Percentiles rank a stretch among this genome's conserved stretches.
These are phyloP conservation scores for Myxozyma sirexii DNA, from an alignment of 805 yeast genomes.

Conservation along the genomic window DNA sequence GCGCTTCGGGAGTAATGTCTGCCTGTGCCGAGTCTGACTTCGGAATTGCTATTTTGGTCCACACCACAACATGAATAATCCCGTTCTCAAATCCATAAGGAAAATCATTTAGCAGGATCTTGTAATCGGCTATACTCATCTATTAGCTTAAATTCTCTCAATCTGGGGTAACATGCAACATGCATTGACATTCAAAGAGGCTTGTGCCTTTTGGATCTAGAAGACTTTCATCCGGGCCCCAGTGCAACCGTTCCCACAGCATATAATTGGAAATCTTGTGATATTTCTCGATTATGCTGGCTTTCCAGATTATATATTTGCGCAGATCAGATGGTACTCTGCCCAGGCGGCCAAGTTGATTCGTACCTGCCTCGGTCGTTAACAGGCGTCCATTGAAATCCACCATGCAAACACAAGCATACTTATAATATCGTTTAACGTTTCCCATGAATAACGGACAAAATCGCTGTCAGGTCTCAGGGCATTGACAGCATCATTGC, in stretches of 20 bases:
- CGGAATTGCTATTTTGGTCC: conserved; percentile 56
- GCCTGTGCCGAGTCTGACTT: conserved; percentile 44
- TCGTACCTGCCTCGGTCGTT: conserved; percentile 27
- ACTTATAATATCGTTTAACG: conserved; percentile 37
- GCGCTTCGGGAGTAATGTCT: conserved; percentile 42
- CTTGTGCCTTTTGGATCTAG: conserved; percentile 10
- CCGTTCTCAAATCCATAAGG: conserved; percentile 56
- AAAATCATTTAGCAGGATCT: conserved; percentile 56
- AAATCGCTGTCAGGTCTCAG: conserved; percentile 33
- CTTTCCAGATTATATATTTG: conserved; percentile 38
- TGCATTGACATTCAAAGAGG: conserved; percentile 32
- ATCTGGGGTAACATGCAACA: too few relatives aligned
- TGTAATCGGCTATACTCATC: conserved; percentile 37
- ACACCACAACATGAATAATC: conserved; percentile 57
- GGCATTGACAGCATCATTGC: conserved; percentile 18
- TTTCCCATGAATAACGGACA: conserved; percentile 36
- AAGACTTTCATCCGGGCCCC: conserved; percentile 36
- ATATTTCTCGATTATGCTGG: conserved; percentile 20
- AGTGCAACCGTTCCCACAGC: conserved; percentile 35
- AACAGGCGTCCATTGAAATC: background rate
- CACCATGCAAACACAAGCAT: background rate
- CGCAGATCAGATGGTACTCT: conserved; percentile 38
- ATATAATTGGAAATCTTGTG: conserved; percentile 39
- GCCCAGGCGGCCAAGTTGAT: conserved; percentile 35
- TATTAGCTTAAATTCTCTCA: too few relatives aligned